Evolutionary conservation across 2,329 filamentous ascomycete species (phyloP).

Genomic region (Aureobasidium vineae): DNA sequence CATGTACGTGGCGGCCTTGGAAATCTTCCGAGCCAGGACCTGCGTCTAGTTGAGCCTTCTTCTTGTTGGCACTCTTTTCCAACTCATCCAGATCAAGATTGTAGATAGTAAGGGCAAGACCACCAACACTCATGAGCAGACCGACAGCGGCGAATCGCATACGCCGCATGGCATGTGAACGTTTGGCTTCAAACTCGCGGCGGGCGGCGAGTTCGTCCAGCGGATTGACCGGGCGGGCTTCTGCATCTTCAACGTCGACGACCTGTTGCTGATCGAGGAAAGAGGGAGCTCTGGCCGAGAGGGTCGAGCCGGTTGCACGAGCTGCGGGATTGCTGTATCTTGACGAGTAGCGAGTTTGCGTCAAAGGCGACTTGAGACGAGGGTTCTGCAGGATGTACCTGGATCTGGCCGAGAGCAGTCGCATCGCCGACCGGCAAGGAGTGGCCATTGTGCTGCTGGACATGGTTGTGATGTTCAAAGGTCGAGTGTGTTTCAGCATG

Average conservation of each 20-base stretch:
- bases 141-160: conserved; percentile 42
- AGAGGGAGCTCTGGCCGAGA: conserved; percentile 25
- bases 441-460: conserved; percentile 25
- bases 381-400: conserved; percentile 23
- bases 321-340: conserved; percentile 39
- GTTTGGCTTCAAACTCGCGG: conserved; percentile 35
- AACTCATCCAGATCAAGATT: conserved; percentile 40
- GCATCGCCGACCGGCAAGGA: conserved; percentile 27
- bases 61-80: conserved; percentile 33
- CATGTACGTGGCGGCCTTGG: conserved; percentile 56
- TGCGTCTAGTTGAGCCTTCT: conserved; percentile 38
- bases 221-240: conserved; percentile 28
- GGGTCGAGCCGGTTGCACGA: conserved; percentile 33
- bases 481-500: not conserved
- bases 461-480: conserved; percentile 9
- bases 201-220: conserved; percentile 33
- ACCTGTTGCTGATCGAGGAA: conserved; percentile 21
- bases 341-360: conserved; percentile 32
- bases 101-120: conserved; percentile 34
- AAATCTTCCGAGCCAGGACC: conserved; percentile 42
- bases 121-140: conserved; percentile 37
- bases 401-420: conserved; percentile 28
- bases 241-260: conserved; percentile 12
- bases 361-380: not conserved
- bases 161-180: conserved; percentile 35